Conservation (phyloP, 108 stramenopile genomes). For the Stephanodiscus triporus region DNA sequence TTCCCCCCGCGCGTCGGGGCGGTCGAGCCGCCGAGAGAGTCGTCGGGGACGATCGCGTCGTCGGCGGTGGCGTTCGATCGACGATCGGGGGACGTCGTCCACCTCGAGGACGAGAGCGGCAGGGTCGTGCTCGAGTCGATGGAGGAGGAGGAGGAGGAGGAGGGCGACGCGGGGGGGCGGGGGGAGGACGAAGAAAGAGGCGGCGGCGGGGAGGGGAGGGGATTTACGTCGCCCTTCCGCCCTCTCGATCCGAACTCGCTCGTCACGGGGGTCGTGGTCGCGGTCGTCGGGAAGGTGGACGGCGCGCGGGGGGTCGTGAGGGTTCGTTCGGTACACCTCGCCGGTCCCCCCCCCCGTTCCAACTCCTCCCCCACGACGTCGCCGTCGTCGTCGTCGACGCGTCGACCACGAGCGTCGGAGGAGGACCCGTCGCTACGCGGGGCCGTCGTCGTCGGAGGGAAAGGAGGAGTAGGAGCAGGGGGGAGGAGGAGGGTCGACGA, state of each 20-base stretch:
- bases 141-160: slow-evolving; percentile 4
- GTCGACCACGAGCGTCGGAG: neutral
- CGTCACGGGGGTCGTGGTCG: slow-evolving; percentile 75
- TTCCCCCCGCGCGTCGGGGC: slow-evolving; percentile 19
- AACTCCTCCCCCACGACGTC: neutral
- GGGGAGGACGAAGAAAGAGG: slow-evolving; percentile 10
- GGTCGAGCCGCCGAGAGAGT: slow-evolving; percentile 32
- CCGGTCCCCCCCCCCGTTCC: slow-evolving; percentile 44
- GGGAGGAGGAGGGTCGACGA: too few species aligned
- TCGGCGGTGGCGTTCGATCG: slow-evolving; percentile 41
- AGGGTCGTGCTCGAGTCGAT: slow-evolving; percentile 58
- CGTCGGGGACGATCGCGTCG: slow-evolving; percentile 24
- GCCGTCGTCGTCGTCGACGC: too few species aligned
- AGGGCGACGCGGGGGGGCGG: neutral
- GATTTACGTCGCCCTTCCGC: neutral
- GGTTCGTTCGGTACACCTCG: slow-evolving; percentile 63
- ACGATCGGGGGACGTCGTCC: slow-evolving; percentile 59
- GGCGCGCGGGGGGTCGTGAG: slow-evolving; percentile 60
- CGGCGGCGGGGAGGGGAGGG: neutral
- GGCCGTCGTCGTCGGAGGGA: too few species aligned
- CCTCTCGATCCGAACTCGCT: slow-evolving; percentile 48
- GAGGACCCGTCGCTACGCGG: slow-evolving; percentile 7
- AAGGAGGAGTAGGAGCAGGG: too few species aligned
- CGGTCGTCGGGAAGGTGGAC: slow-evolving; percentile 65
- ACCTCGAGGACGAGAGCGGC: slow-evolving; percentile 86